Evolutionary conservation across 1,284 basidiomycete genomes (phyloP), one percentile per base, ranked within the genome.

Genomic region (Fomitopsis palustris): DNA sequence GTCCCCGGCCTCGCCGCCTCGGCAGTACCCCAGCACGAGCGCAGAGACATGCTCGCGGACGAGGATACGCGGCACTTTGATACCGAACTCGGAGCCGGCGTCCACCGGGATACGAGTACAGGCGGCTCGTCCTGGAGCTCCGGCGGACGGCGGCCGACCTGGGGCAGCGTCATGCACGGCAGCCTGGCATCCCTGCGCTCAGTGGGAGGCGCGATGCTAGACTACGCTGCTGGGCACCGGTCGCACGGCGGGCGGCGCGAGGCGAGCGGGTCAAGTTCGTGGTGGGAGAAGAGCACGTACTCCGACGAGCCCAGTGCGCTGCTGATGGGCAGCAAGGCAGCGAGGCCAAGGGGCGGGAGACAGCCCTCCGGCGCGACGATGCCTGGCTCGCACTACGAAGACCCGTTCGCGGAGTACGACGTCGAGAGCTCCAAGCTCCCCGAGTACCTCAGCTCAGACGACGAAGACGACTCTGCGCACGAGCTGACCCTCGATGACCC

Each of bases 11-110:
- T 61, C n/a, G 53, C 62, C 0, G 31, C 49, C 31, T 9, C 31
- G 17, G 42, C 56, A 25, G 29, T 37, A 0, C 21, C 67, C 35
- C 64, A 56, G 37, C 68, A 60, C 41, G 41, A 74, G 61, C 75
- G 87, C 37, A 77, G 80, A 31, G 88, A 92, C 68, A 91, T 92
- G 83, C 79, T 92, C 37, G 88, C 84, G 2, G 88, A 92, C 60
- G 89, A 92, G 71, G 89, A 92, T 66, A 78, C 80, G 1, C 75
- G 78, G 14, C 79, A 82, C 21, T 84, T 87, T 58, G 77, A 65
- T 27, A 54, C 61, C 21, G 51, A 62, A 8, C 59, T 59, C 7
- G 63, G 64, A 60, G 60, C 62, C 33, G 52, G 59, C 16, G 57
- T 69, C 4, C 63, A 62, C n/a, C 59, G 70, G 27, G 65, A 70